Percentiles rank a stretch among this genome's conserved stretches.
phyloP scores from a whole-genome alignment of 371 early-diverging fungal genomes.

The Fennellomyces sp. region DNA sequence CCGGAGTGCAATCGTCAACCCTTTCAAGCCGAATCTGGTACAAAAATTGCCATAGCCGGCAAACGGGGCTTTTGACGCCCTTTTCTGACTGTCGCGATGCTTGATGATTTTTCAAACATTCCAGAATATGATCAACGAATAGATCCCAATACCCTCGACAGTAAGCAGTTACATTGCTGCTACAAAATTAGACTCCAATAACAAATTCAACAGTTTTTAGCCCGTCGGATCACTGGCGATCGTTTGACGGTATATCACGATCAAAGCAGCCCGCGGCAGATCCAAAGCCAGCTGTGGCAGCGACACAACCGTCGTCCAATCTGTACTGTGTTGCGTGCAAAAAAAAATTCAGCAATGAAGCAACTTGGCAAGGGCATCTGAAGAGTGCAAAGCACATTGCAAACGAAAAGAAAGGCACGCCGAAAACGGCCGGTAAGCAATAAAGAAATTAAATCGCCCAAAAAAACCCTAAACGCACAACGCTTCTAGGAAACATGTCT shows the following conservation, averaged over 20 bases:
- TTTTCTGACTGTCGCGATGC: too few species aligned
- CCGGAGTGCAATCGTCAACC: too few species aligned
- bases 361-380: slow-evolving; percentile 38
- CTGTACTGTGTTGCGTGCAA: slow-evolving; percentile 47
- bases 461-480: not conserved
- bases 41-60: too few species aligned
- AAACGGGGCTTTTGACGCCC: too few species aligned
- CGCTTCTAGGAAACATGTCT: not conserved
- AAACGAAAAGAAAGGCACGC: slow-evolving; percentile 29
- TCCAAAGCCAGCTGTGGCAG: not conserved
- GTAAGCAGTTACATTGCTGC: not conserved
- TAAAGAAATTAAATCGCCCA: not conserved
- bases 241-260: not conserved
- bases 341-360: slow-evolving; percentile 44
- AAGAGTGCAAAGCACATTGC: slow-evolving; percentile 52
- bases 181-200: not conserved
- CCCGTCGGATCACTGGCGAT: not conserved
- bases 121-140: not conserved
- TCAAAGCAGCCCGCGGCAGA: not conserved
- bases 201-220: not conserved
- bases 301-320: not conserved
- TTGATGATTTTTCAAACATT: not conserved
- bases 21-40: too few species aligned
- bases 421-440: slow-evolving; percentile 1
- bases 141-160: not conserved